Evolutionary conservation across 129 eudicot species (phyloP).

Genomic region (Artemisia tridentata): DNA sequence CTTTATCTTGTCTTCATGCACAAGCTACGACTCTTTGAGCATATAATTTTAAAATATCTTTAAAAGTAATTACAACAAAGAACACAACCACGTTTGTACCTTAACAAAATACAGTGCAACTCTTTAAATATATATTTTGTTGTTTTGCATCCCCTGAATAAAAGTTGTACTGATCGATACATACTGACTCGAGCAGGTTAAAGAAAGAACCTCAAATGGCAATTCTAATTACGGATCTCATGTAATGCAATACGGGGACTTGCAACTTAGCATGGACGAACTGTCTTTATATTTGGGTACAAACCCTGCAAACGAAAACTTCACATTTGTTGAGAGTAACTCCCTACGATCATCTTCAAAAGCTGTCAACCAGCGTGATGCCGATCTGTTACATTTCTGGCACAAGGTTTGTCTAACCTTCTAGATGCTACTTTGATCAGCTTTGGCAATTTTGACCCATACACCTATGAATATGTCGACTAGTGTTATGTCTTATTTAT

Average conservation of each 20-base stretch:
- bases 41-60: neutral
- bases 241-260: conserved; percentile 95
- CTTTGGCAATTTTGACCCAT: neutral
- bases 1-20: neutral
- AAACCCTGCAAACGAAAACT: conserved; percentile 74
- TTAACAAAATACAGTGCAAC: no score
- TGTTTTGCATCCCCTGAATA: neutral
- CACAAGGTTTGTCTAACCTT: conserved; percentile 54
- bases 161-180: neutral
- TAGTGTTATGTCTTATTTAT: neutral
- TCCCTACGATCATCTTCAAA: conserved; percentile 49
- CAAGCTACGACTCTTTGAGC: neutral
- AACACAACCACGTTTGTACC: no score
- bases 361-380: conserved; percentile 91
- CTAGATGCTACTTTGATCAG: neutral
- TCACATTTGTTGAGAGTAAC: conserved; percentile 45
- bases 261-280: conserved; percentile 60
- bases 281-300: conserved; percentile 76
- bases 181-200: conserved; percentile 54
- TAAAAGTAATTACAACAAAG: neutral
- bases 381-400: conserved; percentile 90
- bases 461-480: neutral
- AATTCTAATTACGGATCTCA: conserved; percentile 76
- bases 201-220: conserved; percentile 71
- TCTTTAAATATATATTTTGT: neutral